These are phyloP conservation scores for Cynanchum wilfordii DNA, from an alignment of 257 asterid genomes.

Conservation along the genomic window DNA sequence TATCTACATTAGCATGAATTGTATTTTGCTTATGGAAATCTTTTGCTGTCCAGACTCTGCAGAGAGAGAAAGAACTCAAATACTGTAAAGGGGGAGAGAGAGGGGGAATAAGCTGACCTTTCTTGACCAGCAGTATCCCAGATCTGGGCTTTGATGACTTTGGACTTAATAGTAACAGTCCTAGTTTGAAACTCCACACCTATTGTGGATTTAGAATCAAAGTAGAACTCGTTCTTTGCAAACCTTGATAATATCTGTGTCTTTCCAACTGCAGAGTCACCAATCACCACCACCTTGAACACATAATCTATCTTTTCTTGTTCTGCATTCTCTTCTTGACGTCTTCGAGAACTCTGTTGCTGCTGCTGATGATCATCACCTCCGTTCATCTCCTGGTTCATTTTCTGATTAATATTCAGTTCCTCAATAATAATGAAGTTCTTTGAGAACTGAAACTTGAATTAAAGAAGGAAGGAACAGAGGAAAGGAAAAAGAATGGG, in stretches of 20 bases:
- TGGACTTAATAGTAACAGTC: slow-evolving; percentile 52
- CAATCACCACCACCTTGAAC: slow-evolving; percentile 77
- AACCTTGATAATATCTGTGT: slow-evolving; percentile 74
- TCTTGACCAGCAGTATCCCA: slow-evolving; percentile 94
- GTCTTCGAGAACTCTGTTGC: slow-evolving; percentile 5
- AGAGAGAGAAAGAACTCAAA: too few relatives aligned
- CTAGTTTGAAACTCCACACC: slow-evolving; percentile 77
- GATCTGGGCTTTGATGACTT: slow-evolving; percentile 82
- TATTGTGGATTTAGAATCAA: slow-evolving; percentile 77
- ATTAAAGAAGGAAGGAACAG: too few relatives aligned
- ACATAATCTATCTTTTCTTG: slow-evolving; percentile 55
- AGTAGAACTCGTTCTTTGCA: slow-evolving; percentile 59
- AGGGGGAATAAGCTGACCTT: slow-evolving; percentile 31
- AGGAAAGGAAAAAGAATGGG: too few relatives aligned
- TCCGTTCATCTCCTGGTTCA: slow-evolving; percentile 47
- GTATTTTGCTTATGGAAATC: too few relatives aligned
- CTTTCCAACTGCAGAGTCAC: slow-evolving; percentile 79
- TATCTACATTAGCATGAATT: not conserved
- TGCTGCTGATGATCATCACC: not conserved
- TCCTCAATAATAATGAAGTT: not conserved
- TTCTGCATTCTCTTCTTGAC: not conserved
- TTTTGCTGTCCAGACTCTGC: too few relatives aligned
- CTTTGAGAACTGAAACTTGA: too few relatives aligned
- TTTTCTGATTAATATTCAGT: not conserved
- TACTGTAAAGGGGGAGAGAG: not conserved